These are phyloP conservation scores for Mycena floridula DNA, from an alignment of 768 basidiomycete species.

Conservation along the genomic window DNA sequence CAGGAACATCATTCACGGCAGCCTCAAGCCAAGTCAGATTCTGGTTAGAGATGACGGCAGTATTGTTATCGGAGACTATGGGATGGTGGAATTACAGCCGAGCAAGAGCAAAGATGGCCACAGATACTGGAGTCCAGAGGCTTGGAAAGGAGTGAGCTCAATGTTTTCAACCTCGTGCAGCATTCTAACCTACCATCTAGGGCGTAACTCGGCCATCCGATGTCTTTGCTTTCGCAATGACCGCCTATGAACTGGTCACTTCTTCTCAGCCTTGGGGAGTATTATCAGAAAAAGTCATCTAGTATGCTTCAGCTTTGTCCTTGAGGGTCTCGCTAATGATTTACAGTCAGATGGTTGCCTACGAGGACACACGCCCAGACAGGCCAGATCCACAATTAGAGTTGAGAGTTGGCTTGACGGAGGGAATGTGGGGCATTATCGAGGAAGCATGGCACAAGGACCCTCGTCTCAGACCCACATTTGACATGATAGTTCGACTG, in stretches of 20 bases:
- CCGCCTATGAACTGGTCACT: constrained; percentile 13
- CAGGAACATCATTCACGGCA: constrained; percentile 1
- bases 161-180: background rate
- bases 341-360: constrained; percentile 13
- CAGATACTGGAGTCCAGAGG: constrained; percentile 20
- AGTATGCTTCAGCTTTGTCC: too few species aligned
- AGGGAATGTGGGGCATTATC: constrained; percentile 16
- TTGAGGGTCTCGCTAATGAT: too few species aligned
- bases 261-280: constrained; percentile 15
- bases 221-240: constrained; percentile 21
- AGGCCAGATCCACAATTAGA: constrained; percentile 15
- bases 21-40: background rate
- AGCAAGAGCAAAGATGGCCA: constrained; percentile 12
- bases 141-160: constrained; percentile 20
- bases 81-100: constrained; percentile 15
- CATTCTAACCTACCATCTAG: constrained; percentile 4
- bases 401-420: constrained; percentile 10
- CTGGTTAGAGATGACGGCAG: constrained; percentile 8
- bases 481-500: constrained; percentile 13
- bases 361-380: constrained; percentile 17
- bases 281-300: constrained; percentile 17
- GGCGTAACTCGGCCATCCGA: constrained; percentile 16
- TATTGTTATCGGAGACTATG: constrained; percentile 16
- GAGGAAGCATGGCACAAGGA: constrained; percentile 19
- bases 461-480: constrained; percentile 16